These are phyloP conservation scores for Plasmodium malariae DNA, from an alignment of 169 alveolate genomes.

Conservation along the genomic window DNA sequence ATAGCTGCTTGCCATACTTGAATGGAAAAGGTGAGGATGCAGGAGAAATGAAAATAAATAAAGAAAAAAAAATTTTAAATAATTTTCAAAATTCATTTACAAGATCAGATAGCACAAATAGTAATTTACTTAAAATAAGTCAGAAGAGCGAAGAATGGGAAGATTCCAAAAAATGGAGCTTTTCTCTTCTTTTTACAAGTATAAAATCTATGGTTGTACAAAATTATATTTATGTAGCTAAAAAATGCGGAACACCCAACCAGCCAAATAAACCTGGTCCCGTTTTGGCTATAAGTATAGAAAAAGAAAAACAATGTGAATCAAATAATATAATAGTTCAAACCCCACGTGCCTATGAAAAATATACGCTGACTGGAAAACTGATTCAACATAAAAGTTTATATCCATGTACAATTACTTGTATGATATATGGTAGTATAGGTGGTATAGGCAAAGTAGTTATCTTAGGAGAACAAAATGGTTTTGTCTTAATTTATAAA, in stretches of 20 bases:
- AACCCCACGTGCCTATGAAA: constrained; percentile 77
- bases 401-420: constrained; percentile 84
- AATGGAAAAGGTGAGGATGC: background rate
- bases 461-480: constrained; percentile 85
- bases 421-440: constrained; percentile 81
- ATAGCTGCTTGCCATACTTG: no score
- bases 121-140: constrained; percentile 47
- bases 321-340: constrained; percentile 39
- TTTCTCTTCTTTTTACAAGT: constrained; percentile 54
- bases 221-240: constrained; percentile 71
- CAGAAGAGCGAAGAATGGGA: constrained; percentile 72
- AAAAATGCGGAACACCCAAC: constrained; percentile 64
- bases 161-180: constrained; percentile 58
- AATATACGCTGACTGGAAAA: constrained; percentile 57
- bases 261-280: constrained; percentile 78
- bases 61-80: background rate
- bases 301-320: constrained; percentile 22
- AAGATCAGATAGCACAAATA: constrained; percentile 41
- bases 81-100: background rate
- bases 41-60: background rate
- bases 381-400: constrained; percentile 82
- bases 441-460: constrained; percentile 85
- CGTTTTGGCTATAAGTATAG: constrained; percentile 65
- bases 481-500: constrained; percentile 80
- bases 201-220: constrained; percentile 60